Base-by-base conservation (phyloP, 1,284 basidiomycete genomes). In the Ustilago sp. region DNA sequence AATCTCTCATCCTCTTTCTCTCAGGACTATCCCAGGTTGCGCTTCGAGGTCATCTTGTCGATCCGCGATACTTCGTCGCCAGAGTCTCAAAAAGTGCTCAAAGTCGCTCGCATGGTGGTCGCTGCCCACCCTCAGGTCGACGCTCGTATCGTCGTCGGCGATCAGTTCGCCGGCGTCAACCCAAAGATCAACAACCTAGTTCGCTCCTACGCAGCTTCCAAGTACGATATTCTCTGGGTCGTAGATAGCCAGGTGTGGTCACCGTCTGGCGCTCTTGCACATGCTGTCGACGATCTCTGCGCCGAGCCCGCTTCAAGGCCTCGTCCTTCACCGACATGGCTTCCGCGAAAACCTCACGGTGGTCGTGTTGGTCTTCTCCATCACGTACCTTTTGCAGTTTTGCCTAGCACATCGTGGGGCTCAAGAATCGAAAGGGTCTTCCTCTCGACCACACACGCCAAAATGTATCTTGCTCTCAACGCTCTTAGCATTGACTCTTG, bases 401-500 rank as follows among this genome's bases (percentile, higher is more conserved):
- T 88, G 12, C 92, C 87, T 87, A 78, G 85, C 52, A 70, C 82
- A 8, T 86, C 86, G 0, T 79, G 77, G 74, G 97, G 95, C 0
- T 92, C 94, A 15, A 89, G 91, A 67, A 89, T 99, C 41, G 97
- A 99, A 87, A 92, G 94, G 69, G 94, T 93, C 1, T 99, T 98
- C 85, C 88, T 99, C 57, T 97, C 96, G 85, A 96, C 94, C 5
- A 98, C 94, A 59, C 97, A 99, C 83, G 96, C 96, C 15, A 98
- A 97, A 87, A 99, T 99, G 96, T 99, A 99, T 84, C 89, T 98
- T 60, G 95, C 95, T 9, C 94, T 99, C 86, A 97, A 97, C 87
- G 89, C 82, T 0, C 88, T 93, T 54, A 92, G 91, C 5, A 88
- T 98, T 64, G 97, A 98, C 60, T 96, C 94, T 0, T 99, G 97